Evolutionary conservation across 768 basidiomycete species (phyloP), one percentile per base, ranked within the genome.

Genomic region (Kwoniella pini): DNA sequence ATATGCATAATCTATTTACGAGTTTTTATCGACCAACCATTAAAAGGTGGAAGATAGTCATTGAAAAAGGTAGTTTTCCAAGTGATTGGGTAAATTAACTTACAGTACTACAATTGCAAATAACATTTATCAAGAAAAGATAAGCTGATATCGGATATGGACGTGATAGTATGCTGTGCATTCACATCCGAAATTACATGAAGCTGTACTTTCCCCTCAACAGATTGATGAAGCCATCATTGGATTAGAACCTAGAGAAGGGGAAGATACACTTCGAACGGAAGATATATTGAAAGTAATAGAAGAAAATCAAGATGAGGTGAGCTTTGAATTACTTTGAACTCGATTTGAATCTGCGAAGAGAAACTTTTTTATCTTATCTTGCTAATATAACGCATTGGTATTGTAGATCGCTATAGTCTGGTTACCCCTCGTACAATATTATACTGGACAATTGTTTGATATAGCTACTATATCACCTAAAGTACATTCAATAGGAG

Each of bases 401-500:
- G n/a, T n/a, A n/a, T n/a, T n/a, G n/a, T 44, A 77, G 77, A 91
- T 97, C 66, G 90, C 96, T 28, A 83, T 99, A 39, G 91, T 98
- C 60, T 84, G 97, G 61, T 89, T 99, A 74, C 87, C 89, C 56
- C 91, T 95, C 2, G 86, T 98, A 31, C 95, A 98, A 79, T 99
- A 93, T 81, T 99, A 97, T 80, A 95, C 92, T 22, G 96, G 94
- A 13, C 94, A 99, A 78, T 86, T 82, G 80, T 98, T 99, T 81
- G 88, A 91, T 53, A 91, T 98, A 81, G 73, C 88, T 73, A 80
- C 81, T 24, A 88, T 99, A 74, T 92, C 95, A 15, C 83, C 82
- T 61, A 90, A 89, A 57, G 89, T 90, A 28, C 87, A 93, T 74
- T 86, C 85, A 63, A 85, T 91, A 83, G 92, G 93, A 44, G 93